Conservation (phyloP, 208 protist genomes). For the Crithidia sp. region DNA sequence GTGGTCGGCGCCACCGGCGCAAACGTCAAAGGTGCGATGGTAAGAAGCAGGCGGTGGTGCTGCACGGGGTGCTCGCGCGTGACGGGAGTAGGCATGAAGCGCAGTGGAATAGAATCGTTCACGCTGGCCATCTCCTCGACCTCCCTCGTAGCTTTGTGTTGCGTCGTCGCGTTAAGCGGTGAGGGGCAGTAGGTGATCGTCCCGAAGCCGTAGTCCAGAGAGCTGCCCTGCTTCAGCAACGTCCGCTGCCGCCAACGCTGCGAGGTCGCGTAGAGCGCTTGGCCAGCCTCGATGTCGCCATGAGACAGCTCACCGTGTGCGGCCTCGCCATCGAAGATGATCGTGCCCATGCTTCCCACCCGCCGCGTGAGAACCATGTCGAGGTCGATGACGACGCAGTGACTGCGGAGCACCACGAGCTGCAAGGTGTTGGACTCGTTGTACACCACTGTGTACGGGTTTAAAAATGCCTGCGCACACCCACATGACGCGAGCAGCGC, state of each 20-base stretch:
- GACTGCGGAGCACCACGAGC: constrained; percentile 5
- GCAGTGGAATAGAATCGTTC: constrained; percentile 4
- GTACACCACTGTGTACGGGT: not conserved
- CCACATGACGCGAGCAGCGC: not conserved
- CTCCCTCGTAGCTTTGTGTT: not conserved
- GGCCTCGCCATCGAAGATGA: constrained; percentile 4
- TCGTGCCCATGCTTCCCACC: not conserved
- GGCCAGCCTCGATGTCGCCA: not conserved
- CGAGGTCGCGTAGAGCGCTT: too few species aligned
- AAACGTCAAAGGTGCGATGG: not conserved
- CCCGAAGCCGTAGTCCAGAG: constrained; percentile 2
- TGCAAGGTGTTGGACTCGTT: not conserved
- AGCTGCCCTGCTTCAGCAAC: not conserved
- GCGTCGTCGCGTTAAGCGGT: not conserved
- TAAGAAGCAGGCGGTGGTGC: not conserved
- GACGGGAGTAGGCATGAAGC: constrained; percentile 9
- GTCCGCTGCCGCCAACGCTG: not conserved
- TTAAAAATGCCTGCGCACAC: not conserved
- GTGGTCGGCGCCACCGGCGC: not conserved
- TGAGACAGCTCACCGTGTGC: not conserved
- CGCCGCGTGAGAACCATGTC: not conserved
- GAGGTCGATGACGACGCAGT: constrained; percentile 17
- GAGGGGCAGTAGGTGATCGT: constrained; percentile 7
- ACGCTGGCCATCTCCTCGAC: not conserved
- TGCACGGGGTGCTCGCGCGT: constrained; percentile 6